phyloP scores from a whole-genome alignment of 768 basidiomycete species.

The Mycena maculata region DNA sequence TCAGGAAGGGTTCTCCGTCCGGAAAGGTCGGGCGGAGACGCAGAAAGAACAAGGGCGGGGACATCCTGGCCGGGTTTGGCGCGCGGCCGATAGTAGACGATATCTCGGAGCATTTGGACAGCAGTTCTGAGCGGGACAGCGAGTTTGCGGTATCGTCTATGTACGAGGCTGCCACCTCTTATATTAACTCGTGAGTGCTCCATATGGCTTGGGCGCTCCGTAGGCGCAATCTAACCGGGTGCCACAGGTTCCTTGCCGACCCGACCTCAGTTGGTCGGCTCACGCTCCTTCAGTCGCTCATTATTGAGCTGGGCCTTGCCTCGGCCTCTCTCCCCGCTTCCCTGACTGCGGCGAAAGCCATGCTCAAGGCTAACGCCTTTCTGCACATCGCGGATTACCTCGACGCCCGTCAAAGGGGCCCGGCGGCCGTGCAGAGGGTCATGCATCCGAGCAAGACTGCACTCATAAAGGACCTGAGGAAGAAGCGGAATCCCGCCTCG shows the following conservation, averaged over 20 bases:
- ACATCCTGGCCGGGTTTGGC: constrained; percentile 39
- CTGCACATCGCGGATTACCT: constrained; percentile 82
- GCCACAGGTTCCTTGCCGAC: constrained; percentile 62
- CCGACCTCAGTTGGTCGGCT: constrained; percentile 62
- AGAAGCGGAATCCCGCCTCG: constrained; percentile 58
- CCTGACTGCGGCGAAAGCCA: constrained; percentile 72
- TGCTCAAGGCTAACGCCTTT: constrained; percentile 74
- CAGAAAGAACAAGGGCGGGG: constrained; percentile 7
- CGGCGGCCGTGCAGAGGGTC: constrained; percentile 66
- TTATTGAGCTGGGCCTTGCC: constrained; percentile 79
- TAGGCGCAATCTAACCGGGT: constrained; percentile 3
- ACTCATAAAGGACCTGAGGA: constrained; percentile 70
- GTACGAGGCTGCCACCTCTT: constrained; percentile 70
- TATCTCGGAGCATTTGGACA: constrained; percentile 51
- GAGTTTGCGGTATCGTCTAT: constrained; percentile 44
- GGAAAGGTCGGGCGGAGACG: constrained; percentile 3
- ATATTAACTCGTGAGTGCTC: constrained; percentile 69
- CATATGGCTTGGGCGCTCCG: neutral
- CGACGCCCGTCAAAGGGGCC: constrained; percentile 71
- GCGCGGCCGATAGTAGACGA: constrained; percentile 63
- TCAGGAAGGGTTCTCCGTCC: constrained; percentile 1
- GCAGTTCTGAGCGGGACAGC: constrained; percentile 51
- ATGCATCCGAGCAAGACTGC: constrained; percentile 73
- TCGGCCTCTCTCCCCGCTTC: constrained; percentile 65
- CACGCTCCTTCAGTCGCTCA: constrained; percentile 75